Evolutionary conservation across 371 early-diverging fungal genomes (phyloP).

Genomic region (Saksenaea vasiformis): DNA sequence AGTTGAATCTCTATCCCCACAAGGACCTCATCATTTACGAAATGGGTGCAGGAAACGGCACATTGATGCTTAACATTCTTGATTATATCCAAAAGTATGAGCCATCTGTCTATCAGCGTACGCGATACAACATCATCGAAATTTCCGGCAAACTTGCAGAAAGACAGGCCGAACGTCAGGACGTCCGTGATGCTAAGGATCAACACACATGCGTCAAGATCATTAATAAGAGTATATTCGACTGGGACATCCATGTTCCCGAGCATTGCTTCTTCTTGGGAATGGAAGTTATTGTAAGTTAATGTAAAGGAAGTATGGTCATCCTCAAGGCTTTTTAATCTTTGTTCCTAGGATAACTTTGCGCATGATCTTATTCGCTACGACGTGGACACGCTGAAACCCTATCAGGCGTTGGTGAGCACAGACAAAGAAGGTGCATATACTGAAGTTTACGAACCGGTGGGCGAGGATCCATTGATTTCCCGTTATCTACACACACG

Average conservation of each 20-base stretch:
- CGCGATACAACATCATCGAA: conserved; percentile 90
- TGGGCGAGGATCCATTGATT: conserved; percentile 76
- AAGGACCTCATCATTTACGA: conserved; percentile 88
- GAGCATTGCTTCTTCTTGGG: conserved; percentile 89
- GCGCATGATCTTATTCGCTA: conserved; percentile 94
- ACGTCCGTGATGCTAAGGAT: conserved; percentile 42
- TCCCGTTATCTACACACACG: conserved; percentile 68
- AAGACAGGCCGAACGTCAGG: conserved; percentile 64
- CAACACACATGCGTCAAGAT: conserved; percentile 69
- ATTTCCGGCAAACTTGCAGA: conserved; percentile 83
- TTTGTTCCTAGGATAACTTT: conserved; percentile 82
- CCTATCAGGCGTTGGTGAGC: conserved; percentile 82
- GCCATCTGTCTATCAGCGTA: conserved; percentile 78
- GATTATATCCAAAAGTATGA: conserved; percentile 80
- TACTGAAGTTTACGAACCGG: conserved; percentile 81
- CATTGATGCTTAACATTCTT: conserved; percentile 90
- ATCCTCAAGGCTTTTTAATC: conserved; percentile 3
- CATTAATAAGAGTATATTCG: conserved; percentile 89
- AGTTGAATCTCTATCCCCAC: conserved; percentile 56
- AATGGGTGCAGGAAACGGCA: conserved; percentile 97
- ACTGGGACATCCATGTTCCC: conserved; percentile 77
- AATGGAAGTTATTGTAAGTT: conserved; percentile 87
- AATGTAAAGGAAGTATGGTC: conserved; percentile 9
- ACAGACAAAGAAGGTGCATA: conserved; percentile 83
- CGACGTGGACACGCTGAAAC: conserved; percentile 67